Base-by-base conservation (phyloP, 2,329 filamentous ascomycete genomes). In the Paecilomyces sp. region DNA sequence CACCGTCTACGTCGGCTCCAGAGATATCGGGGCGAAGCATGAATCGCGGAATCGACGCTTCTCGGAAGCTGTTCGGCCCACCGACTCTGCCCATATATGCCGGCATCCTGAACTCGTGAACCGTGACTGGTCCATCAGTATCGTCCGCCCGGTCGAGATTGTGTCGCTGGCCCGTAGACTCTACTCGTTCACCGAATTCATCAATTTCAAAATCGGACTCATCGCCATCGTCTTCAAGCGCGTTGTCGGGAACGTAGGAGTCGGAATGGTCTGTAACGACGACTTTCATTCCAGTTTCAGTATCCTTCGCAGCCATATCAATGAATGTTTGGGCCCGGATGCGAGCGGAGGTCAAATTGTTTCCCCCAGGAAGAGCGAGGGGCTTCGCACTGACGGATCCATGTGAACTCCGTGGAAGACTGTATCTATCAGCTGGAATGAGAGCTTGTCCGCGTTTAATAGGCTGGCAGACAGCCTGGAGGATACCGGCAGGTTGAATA, bases 241-340 rank as follows among this genome's bases (percentile, higher is more conserved):
- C 72, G 57, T 66, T 72, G 34, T 75, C 74, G 0, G 74, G 72
- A 4, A 73, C 64, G 34, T 71, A 75, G 1, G 63, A 65, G 47
- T 76, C 72, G 0, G 75, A 78, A 58, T 74, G 71, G 62, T 79
- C 76, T 24, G 75, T 76, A 52, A 79, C 72, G 18, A 77, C 58
- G 5, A 77, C 70, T 34, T 66, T 70, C 68, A 78, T 73, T 22
- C 74, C 76, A 3, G 67, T 67, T 58, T 77, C 75, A 1, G 68
- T 72, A 54, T 77, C 74, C 62, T 75, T 77, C 4, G 69, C 68
- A 2, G 74, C 73, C 68, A 74, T 75, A 30, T 79, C 76, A 22
- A 79, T 78, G 41, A 77, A 77, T 3, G 72, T 76, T 58, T 78
- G 76, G 1, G 77, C 77, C 22, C 77, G 75, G 50, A 79, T 77